Evolutionary conservation across 345 rosid genomes (phyloP).

Genomic region (Cardiospermum halicacabum): DNA sequence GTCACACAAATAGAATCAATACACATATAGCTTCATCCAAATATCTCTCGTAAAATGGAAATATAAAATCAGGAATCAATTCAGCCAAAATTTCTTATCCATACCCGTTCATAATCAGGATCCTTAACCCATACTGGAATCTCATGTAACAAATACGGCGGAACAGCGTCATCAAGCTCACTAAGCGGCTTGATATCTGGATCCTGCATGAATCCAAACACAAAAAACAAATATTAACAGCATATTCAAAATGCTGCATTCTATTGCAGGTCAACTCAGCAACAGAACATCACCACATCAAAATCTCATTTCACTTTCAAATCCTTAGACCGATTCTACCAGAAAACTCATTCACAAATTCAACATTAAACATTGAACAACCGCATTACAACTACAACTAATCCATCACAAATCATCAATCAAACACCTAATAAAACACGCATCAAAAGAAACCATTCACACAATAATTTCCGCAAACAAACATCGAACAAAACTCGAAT

Average conservation of each 20-base stretch:
- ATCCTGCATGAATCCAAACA: slow-evolving; percentile 39
- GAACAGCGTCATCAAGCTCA: slow-evolving; percentile 36
- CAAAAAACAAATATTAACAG: slow-evolving; percentile 5
- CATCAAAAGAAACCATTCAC: no score
- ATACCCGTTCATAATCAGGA: slow-evolving; percentile 72
- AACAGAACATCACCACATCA: neutral
- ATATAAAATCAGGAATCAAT: neutral
- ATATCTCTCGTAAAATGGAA: neutral
- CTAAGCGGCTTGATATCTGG: slow-evolving; percentile 42
- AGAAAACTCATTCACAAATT: no score
- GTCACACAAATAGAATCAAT: neutral
- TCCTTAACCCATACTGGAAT: slow-evolving; percentile 74
- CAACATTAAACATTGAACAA: no score
- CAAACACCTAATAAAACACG: no score
- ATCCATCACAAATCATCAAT: no score
- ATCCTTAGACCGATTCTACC: neutral
- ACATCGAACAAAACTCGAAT: no score
- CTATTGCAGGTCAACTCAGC: neutral
- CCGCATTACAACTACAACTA: no score
- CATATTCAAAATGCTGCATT: neutral
- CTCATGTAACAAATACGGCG: slow-evolving; percentile 56
- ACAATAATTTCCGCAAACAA: no score
- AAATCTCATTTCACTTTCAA: neutral
- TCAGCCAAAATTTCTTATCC: slow-evolving; percentile 3
- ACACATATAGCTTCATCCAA: neutral